phyloP scores from a whole-genome alignment of 139 green algal genomes.

The Volvox reticuliferus region DNA sequence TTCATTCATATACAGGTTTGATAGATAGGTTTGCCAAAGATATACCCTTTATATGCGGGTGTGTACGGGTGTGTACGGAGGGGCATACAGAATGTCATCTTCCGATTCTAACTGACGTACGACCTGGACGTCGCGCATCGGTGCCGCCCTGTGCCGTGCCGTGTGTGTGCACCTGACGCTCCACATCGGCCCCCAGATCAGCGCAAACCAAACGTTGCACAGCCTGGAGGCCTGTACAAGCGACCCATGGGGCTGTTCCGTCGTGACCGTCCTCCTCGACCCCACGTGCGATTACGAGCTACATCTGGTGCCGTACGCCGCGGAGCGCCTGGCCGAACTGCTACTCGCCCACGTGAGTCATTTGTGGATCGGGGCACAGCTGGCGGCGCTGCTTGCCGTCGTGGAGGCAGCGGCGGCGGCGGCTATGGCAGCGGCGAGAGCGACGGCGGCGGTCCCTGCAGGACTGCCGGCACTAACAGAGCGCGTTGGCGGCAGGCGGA shows the following conservation, averaged over 20 bases:
- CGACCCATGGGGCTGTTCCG: conserved; percentile 1
- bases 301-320: conserved; percentile 20
- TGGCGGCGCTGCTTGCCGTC: neutral
- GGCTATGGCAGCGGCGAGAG: neutral
- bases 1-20: too few species aligned
- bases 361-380: conserved; percentile 28
- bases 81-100: too few species aligned
- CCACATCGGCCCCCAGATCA: neutral
- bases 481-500: neutral
- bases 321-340: neutral
- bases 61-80: too few species aligned
- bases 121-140: too few species aligned
- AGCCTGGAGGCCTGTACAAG: conserved; percentile 12
- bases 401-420: neutral
- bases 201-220: conserved; percentile 8
- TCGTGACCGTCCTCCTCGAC: neutral
- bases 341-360: conserved; percentile 2
- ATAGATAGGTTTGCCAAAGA: too few species aligned
- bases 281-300: conserved; percentile 5
- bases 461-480: too few species aligned
- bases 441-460: neutral
- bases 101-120: too few species aligned
- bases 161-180: too few species aligned
- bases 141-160: too few species aligned
- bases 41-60: too few species aligned